Evolutionary conservation across 140 eudicot species (phyloP).

Genomic region (Flaveria floridana): DNA sequence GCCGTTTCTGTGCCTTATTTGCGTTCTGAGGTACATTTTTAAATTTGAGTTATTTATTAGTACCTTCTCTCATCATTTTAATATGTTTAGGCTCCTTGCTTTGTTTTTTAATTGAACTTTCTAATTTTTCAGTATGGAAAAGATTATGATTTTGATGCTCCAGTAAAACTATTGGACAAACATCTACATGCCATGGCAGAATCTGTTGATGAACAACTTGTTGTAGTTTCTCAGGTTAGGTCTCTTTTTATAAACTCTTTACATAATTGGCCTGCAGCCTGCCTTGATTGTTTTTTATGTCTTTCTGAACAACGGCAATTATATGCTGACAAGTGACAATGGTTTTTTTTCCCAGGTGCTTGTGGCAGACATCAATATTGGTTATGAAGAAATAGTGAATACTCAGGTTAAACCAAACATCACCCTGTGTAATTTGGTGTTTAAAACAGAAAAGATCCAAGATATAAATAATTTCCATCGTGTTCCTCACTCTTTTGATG

Average conservation of each 20-base stretch:
- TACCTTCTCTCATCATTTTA: not conserved
- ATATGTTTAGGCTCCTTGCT: not conserved
- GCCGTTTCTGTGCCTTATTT: constrained; percentile 67
- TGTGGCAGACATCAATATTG: constrained; percentile 69
- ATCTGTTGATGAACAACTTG: constrained; percentile 64
- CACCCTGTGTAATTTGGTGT: not conserved
- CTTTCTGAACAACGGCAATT: not conserved
- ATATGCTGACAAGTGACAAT: not conserved
- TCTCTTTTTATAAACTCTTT: not conserved
- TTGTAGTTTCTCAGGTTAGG: constrained; percentile 62
- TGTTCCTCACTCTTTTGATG: not conserved
- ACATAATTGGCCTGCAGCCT: not conserved
- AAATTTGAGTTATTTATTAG: not conserved
- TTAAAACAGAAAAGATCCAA: constrained; percentile 1
- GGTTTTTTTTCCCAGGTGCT: constrained; percentile 45
- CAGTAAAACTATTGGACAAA: constrained; percentile 69
- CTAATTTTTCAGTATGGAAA: constrained; percentile 53
- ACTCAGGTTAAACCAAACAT: constrained; percentile 48
- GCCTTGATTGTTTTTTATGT: not conserved
- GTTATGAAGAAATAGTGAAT: constrained; percentile 68
- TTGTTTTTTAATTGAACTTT: not conserved
- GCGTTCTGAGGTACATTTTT: constrained; percentile 56
- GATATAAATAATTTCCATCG: not conserved
- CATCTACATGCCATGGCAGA: constrained; percentile 65
- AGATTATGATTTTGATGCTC: constrained; percentile 70